Percentiles rank a stretch among this genome's conserved stretches.
These are phyloP conservation scores for Colletotrichum navitas DNA, from an alignment of 2,329 filamentous ascomycete genomes.

Conservation along the genomic window DNA sequence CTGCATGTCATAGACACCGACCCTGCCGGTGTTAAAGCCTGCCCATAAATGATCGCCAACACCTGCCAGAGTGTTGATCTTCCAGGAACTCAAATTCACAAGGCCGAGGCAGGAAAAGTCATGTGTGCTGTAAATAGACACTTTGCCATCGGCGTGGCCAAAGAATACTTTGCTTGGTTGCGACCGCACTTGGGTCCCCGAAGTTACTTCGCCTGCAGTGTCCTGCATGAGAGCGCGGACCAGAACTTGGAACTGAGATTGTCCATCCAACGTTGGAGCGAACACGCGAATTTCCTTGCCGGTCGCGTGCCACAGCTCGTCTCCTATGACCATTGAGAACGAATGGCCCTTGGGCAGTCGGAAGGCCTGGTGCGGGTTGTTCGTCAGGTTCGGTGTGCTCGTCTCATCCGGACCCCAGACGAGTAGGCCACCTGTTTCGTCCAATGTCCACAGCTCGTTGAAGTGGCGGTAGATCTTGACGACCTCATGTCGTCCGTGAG, in stretches of 20 bases:
- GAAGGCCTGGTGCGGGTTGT: conserved; percentile 79
- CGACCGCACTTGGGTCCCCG: conserved; percentile 80
- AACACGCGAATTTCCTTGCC: conserved; percentile 92
- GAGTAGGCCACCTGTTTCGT: conserved; percentile 87
- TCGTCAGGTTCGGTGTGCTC: conserved; percentile 79
- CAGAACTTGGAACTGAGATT: conserved; percentile 80
- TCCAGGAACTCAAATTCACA: conserved; percentile 91
- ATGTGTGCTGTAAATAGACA: conserved; percentile 88
- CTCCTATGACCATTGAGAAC: conserved; percentile 88
- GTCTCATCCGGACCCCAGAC: conserved; percentile 85
- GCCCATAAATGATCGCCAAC: conserved; percentile 91
- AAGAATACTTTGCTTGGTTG: conserved; percentile 87
- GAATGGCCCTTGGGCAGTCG: conserved; percentile 85
- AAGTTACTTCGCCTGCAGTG: conserved; percentile 87
- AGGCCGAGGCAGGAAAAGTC: conserved; percentile 84
- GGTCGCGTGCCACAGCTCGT: conserved; percentile 87
- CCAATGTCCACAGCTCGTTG: conserved; percentile 93
- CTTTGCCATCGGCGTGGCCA: conserved; percentile 92
- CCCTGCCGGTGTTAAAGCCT: conserved; percentile 92
- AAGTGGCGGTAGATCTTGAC: conserved; percentile 87
- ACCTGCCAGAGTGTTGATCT: conserved; percentile 88
- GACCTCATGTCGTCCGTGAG: conserved; percentile 84
- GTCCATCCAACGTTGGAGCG: conserved; percentile 76
- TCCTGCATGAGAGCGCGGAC: conserved; percentile 77
- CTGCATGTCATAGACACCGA: conserved; percentile 90